Evolutionary conservation across 305 asterid species (phyloP), one percentile per base, ranked within the genome.

Genomic region (Fraxinus sp.): DNA sequence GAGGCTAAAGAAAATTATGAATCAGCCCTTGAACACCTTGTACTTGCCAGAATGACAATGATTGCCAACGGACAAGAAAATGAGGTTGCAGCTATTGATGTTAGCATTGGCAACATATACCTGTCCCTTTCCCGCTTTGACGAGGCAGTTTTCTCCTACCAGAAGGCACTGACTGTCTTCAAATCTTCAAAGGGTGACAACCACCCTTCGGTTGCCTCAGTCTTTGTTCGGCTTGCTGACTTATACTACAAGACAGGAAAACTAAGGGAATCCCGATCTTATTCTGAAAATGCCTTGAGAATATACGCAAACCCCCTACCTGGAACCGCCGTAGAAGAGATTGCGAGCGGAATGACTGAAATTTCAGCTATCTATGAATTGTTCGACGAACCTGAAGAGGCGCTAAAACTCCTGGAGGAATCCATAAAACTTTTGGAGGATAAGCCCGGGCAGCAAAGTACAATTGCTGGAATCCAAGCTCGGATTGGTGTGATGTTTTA

Each of bases 41-140:
- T 96, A 20, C 95, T 96, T 41, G 97, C 99, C 82, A 94, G 98
- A 91, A 96, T 96, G 98, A 97, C 97, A 62, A 96, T 96, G 99
- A 95, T 95, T 18, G 98, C 99, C 83, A 92, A 95, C 70, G 97
- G 96, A 81, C 98, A 92, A 87, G 99, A 96, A 85, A 92, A 78
- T 5, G 98, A 96, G 92, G 97, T 95, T 82, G 98, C 99, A 68
- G 86, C 98, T 11, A 91, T 95, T 62, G 99, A 96, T 84, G 92
- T 96, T n/a, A 89, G 98, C 97, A 96, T 96, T 32, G 99, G 99
- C 76, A 93, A 96, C 81, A 90, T 93, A 82, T 96, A 95, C 84
- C 85, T 97, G 20, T 91, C 97, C 24, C 94, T 96, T 36, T 88
- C 97, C 77, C 95, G 99, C 28, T 96, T 92, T 77, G 99, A 96